Conservation (phyloP, 1,284 basidiomycete genomes). For the Malassezia furfur region DNA sequence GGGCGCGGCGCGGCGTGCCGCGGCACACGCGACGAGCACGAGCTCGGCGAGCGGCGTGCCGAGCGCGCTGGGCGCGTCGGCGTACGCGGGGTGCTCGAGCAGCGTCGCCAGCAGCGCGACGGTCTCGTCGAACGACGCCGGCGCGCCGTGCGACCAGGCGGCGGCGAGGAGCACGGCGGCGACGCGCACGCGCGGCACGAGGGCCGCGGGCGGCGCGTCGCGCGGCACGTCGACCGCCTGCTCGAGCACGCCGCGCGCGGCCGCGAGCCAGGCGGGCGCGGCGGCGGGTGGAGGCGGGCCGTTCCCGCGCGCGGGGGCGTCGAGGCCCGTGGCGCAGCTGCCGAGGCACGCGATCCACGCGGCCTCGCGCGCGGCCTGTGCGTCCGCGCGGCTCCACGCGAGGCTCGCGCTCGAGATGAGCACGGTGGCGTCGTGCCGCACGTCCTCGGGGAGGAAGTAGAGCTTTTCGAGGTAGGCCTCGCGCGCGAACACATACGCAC, state of each 20-base stretch:
- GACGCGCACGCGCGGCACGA: neutral
- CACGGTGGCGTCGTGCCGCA: neutral
- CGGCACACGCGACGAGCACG: neutral
- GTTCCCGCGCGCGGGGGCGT: neutral
- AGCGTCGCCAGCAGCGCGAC: neutral
- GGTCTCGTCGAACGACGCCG: neutral
- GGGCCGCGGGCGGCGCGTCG: slow-evolving; percentile 1
- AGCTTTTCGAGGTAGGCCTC: neutral
- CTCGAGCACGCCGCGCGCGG: neutral
- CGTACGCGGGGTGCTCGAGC: slow-evolving; percentile 4
- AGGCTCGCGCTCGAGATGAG: neutral
- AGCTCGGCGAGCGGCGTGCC: slow-evolving; percentile 6
- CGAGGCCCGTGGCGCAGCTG: neutral
- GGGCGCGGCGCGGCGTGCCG: neutral
- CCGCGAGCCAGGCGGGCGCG: neutral
- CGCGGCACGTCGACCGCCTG: neutral
- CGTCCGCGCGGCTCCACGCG: slow-evolving; percentile 12
- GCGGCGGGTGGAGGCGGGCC: no score
- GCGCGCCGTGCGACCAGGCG: neutral
- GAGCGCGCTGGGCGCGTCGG: neutral
- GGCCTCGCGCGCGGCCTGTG: slow-evolving; percentile 9
- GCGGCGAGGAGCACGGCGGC: slow-evolving; percentile 7
- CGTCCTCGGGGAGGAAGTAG: neutral
- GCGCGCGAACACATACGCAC: slow-evolving; percentile 6
- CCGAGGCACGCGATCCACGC: slow-evolving; percentile 8